phyloP scores from a whole-genome alignment of 2,329 filamentous ascomycete species.

The Talaromyces sp. region DNA sequence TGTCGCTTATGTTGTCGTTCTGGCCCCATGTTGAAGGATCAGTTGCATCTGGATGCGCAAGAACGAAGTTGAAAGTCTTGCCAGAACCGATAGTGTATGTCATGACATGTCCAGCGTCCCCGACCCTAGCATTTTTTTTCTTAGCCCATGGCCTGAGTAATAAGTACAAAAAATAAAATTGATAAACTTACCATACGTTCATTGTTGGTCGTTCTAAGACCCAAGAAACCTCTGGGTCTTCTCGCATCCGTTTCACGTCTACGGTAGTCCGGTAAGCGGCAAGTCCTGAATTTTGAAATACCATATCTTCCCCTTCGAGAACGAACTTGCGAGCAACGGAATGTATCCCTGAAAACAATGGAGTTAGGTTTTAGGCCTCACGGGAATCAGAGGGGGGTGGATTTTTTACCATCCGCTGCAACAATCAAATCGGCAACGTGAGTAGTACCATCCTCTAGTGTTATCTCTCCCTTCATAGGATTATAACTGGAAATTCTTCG shows the following conservation, averaged over 20 bases:
- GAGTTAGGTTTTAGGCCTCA: not conserved
- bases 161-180: not conserved
- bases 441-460: not conserved
- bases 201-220: slow-evolving; percentile 34
- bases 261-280: slow-evolving; percentile 40
- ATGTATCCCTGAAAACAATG: not conserved
- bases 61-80: slow-evolving; percentile 60
- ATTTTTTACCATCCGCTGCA: slow-evolving; percentile 6
- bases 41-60: slow-evolving; percentile 60
- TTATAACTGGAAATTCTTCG: not conserved
- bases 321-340: not conserved
- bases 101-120: slow-evolving; percentile 62
- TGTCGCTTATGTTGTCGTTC: slow-evolving; percentile 36
- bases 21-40: slow-evolving; percentile 48
- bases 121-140: not conserved
- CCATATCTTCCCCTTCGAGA: slow-evolving; percentile 41
- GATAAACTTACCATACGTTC: slow-evolving; percentile 31
- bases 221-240: slow-evolving; percentile 33
- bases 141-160: not conserved
- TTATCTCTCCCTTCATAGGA: not conserved
- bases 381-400: not conserved
- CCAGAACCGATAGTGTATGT: slow-evolving; percentile 48
- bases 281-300: slow-evolving; percentile 35
- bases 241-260: slow-evolving; percentile 30
- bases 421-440: slow-evolving; percentile 4